Percentiles rank a stretch among this genome's conserved stretches.
Evolutionary conservation across 2,329 filamentous ascomycete genomes (phyloP).

Genomic region (Arthrobotrys entomopaga): DNA sequence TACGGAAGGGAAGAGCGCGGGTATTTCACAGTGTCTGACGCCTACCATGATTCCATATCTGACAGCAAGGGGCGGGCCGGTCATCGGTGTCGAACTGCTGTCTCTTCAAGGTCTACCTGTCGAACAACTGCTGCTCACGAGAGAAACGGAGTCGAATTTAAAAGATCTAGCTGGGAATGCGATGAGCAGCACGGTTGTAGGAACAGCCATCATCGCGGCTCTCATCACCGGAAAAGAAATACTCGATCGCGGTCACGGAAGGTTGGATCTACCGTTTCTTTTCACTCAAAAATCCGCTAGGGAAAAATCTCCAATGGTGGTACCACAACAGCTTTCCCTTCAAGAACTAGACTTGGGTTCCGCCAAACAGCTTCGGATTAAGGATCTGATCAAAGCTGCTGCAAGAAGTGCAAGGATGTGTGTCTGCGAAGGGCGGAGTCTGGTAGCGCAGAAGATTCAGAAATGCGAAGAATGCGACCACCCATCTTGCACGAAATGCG

Average conservation of each 20-base stretch:
- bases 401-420: slow-evolving; percentile 65
- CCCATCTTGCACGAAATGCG: slow-evolving; percentile 68
- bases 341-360: slow-evolving; percentile 55
- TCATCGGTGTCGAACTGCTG: slow-evolving; percentile 73
- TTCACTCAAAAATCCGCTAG: background rate
- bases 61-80: slow-evolving; percentile 69
- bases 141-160: slow-evolving; percentile 71
- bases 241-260: slow-evolving; percentile 15
- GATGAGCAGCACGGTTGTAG: slow-evolving; percentile 79
- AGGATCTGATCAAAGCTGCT: slow-evolving; percentile 56
- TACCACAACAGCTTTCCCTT: slow-evolving; percentile 41
- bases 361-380: slow-evolving; percentile 45
- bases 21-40: slow-evolving; percentile 74
- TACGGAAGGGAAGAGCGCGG: slow-evolving; percentile 65
- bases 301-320: background rate
- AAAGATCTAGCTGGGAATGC: slow-evolving; percentile 81
- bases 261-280: background rate
- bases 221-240: slow-evolving; percentile 63
- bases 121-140: slow-evolving; percentile 71
- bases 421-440: slow-evolving; percentile 67
- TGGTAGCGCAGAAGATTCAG: slow-evolving; percentile 63
- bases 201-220: slow-evolving; percentile 70
- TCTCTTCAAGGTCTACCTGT: slow-evolving; percentile 75
- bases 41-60: slow-evolving; percentile 72
- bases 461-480: slow-evolving; percentile 68